Evolutionary conservation across 2,329 filamentous ascomycete genomes (phyloP).

Genomic region (Diplodia intermedia): DNA sequence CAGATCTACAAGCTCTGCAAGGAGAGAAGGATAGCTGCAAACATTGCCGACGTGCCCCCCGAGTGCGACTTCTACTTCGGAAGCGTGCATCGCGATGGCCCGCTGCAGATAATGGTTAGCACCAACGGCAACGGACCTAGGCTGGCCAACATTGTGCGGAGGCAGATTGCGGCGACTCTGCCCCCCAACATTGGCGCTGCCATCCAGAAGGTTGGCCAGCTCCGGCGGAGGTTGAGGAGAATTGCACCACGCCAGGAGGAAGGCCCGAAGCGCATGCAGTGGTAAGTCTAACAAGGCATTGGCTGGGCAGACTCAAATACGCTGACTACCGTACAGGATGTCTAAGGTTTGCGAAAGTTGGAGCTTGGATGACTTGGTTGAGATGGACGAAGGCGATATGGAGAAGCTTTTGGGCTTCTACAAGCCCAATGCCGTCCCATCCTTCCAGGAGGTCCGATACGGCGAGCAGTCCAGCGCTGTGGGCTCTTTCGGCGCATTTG

Average conservation of each 20-base stretch:
- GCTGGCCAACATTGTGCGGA: constrained; percentile 83
- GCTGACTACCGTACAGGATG: constrained; percentile 69
- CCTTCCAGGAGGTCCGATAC: constrained; percentile 51
- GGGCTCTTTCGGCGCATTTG: constrained; percentile 57
- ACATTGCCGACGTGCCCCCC: constrained; percentile 94
- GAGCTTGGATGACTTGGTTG: constrained; percentile 82
- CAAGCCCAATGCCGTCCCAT: constrained; percentile 53
- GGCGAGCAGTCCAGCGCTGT: constrained; percentile 49
- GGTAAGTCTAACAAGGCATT: constrained; percentile 57
- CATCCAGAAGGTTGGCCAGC: constrained; percentile 80
- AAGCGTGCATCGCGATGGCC: constrained; percentile 91
- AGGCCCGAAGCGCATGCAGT: constrained; percentile 87
- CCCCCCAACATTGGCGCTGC: constrained; percentile 83
- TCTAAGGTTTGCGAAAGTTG: constrained; percentile 87
- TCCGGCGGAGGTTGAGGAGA: constrained; percentile 79
- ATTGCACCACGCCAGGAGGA: constrained; percentile 75
- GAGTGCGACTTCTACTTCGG: constrained; percentile 99
- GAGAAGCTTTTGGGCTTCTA: constrained; percentile 81
- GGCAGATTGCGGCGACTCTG: constrained; percentile 77
- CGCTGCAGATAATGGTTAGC: constrained; percentile 97
- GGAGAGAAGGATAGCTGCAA: constrained; percentile 80
- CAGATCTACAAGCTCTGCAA: constrained; percentile 95
- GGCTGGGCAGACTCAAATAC: not conserved
- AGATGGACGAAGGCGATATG: constrained; percentile 83
- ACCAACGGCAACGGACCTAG: constrained; percentile 97